Evolutionary conservation across 2,329 filamentous ascomycete species (phyloP), one percentile per base, ranked within the genome.

Genomic region (Colletotrichum somersetense): DNA sequence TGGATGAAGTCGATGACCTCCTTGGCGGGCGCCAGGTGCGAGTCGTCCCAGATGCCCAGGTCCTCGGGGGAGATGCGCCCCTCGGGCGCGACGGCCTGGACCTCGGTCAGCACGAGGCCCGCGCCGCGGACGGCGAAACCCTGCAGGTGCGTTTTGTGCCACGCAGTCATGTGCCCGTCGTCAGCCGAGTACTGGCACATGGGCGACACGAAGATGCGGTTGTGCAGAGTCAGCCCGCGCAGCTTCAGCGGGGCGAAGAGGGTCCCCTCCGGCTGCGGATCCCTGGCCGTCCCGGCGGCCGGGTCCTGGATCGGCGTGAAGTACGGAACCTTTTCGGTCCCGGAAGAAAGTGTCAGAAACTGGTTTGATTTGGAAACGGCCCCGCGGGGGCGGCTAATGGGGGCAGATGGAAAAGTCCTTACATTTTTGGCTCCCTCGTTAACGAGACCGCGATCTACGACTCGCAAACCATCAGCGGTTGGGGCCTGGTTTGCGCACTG

Each of bases 41-140:
- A 87, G 77, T 95, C 92, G 63, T 90, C 86, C 92, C 92, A 95
- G 6, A 95, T 80, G 0, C 92, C 91, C 16, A 80, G 78, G 75
- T 92, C 89, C 74, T 93, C 85, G 0, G 92, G 92, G 0, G 92
- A 93, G 80, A 95, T 94, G 18, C 93, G 87, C 4, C 93, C 92
- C 74, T 92, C 87, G 0, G 91, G 81, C 1, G 88, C 84, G 0
- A 95, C 91, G 1, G 90, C 85, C 0, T 92, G 93, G 1, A 92
- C 91, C 81, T 95, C 93, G 16, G 93, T 81, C 72, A 93, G 87
- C 18, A 90, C 79, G 3, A 95, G 80, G 0, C 91, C 92, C 0
- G 93, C 76, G 6, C 83, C 83, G 6, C 81, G 78, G 26, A 77
- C 75, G 4, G 81, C 77, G 53, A 82, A 81, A 58, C 79, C 78